Evolutionary conservation across 306 rosid species (phyloP).

Genomic region (Prunus kanzakura): DNA sequence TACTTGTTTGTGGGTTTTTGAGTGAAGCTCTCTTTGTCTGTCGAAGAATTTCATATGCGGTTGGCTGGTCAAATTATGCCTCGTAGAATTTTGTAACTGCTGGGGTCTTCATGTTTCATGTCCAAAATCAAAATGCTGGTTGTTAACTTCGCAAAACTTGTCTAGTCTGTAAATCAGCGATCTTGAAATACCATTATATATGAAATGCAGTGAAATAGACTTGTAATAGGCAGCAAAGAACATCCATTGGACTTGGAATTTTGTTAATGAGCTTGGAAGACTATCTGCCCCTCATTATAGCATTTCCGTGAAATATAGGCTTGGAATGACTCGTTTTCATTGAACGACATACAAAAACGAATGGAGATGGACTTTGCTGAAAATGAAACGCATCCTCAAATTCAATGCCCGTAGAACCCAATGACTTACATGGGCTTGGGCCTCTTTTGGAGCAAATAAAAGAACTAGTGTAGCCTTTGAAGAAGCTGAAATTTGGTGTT

Average conservation of each 20-base stretch:
- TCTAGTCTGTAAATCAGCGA: background rate
- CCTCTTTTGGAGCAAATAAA: no score
- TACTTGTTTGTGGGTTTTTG: conserved; percentile 12
- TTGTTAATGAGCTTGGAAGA: no score
- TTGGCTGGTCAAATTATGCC: conserved; percentile 41
- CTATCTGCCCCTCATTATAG: no score
- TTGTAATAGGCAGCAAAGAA: background rate
- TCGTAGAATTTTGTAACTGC: conserved; percentile 21
- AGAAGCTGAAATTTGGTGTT: no score
- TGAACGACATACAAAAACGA: no score
- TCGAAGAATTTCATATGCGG: conserved; percentile 6
- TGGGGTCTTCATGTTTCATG: conserved; percentile 40
- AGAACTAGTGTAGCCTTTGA: no score
- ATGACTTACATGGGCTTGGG: no score
- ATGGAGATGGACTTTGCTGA: no score
- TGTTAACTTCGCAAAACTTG: background rate
- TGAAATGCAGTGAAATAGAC: background rate
- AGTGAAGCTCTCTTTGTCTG: conserved; percentile 7
- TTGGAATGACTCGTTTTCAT: no score
- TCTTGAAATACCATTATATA: background rate
- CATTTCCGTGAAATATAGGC: no score
- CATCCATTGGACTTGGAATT: background rate
- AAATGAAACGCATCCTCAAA: no score
- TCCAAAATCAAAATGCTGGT: background rate
- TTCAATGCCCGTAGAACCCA: no score